Percentiles rank a stretch among this genome's conserved stretches.
Evolutionary conservation across 176 grass and related monocot genomes (phyloP).

Genomic region (Oryza punctata): DNA sequence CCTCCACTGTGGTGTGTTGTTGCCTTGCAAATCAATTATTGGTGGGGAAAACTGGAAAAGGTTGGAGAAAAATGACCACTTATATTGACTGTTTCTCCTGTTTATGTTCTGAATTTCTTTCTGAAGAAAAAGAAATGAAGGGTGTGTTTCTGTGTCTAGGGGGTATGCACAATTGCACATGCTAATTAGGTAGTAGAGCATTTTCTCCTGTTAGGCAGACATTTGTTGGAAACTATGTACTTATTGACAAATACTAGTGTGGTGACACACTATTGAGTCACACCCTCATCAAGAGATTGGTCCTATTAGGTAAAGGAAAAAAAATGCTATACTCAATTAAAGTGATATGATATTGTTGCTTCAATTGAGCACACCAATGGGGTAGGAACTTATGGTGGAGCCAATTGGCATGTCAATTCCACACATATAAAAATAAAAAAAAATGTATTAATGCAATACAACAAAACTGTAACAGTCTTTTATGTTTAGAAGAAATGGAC

Average conservation of each 20-base stretch:
- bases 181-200: constrained; percentile 42
- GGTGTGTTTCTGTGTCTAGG: constrained; percentile 3
- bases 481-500: neutral
- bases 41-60: constrained; percentile 14
- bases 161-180: constrained; percentile 11
- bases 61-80: constrained; percentile 28
- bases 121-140: neutral
- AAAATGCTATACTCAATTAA: neutral
- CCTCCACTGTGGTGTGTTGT: constrained; percentile 7
- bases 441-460: neutral
- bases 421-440: neutral
- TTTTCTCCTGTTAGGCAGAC: constrained; percentile 46
- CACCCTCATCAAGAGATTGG: constrained; percentile 1
- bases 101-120: neutral
- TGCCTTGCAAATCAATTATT: constrained; percentile 51
- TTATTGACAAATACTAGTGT: constrained; percentile 6
- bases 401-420: constrained; percentile 35
- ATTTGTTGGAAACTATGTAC: constrained; percentile 38
- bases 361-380: constrained; percentile 11
- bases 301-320: neutral
- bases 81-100: constrained; percentile 29
- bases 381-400: neutral
- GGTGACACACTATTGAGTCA: constrained; percentile 13
- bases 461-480: neutral
- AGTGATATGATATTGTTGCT: neutral